Base-by-base conservation (phyloP, 768 basidiomycete genomes). In the Leccinum imitatum region DNA sequence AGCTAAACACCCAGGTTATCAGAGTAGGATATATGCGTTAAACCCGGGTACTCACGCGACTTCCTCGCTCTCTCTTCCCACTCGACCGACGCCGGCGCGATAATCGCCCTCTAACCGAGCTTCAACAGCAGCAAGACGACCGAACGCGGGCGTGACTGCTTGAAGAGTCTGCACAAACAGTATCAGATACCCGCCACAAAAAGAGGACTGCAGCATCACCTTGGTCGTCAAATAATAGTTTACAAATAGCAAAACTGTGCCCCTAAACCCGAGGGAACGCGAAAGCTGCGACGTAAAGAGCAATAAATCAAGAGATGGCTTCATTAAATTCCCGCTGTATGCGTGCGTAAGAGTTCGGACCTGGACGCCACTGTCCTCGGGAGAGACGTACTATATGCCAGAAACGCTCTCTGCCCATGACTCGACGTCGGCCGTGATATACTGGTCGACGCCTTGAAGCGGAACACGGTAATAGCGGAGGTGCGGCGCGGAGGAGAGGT, bases 261-360 rank as follows among this genome's bases (percentile, higher is more conserved):
- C 96, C n/a, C 88, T 84, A 0, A 89, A 77, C 11, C 95, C 95
- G 17, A 98, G 84, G 0, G 92, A 91, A 15, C 87, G 84, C 0
- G 93, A 88, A 11, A 98, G 84, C 68, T 98, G 95, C 8, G 88
- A 87, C 1, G 94, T 96, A 78, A 98, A 98, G 51, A 98, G 85
- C 25, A 95, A 73, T 47, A 97, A 78, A 71, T 98, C 95, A 17
- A 98, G 84, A 0, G 90, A 84, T 0, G 96, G 95, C 70, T 98
- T 98, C 62, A 95, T 85, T 37, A 97, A 70, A 71, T 98, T 98
- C 6, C 95, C 95, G 69, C 94, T 95, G 44, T 30, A 53, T 39
- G 25, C 6, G 14, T 4, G 48, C 17, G 17, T 61, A 15, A 64
- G n/a, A 7, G 1, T 10, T 25, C 6, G 14, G 2, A 2, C 39